Evolutionary conservation across 2,329 filamentous ascomycete species (phyloP), one percentile per base, ranked within the genome.

Genomic region (Didymella pomorum): DNA sequence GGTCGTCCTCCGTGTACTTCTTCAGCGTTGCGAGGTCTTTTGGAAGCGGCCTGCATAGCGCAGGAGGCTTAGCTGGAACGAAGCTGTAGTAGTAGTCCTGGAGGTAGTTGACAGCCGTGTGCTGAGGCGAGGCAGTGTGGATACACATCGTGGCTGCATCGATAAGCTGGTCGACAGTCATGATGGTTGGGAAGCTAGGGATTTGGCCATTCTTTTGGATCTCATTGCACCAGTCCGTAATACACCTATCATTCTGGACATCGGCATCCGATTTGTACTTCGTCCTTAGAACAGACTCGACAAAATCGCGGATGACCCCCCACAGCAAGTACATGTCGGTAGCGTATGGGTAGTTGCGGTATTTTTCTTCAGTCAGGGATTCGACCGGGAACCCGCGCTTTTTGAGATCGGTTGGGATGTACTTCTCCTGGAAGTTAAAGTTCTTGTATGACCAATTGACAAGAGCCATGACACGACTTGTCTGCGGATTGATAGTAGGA

Each of bases 41-140:
- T 16, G 57, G 57, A 0, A 60, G 44, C 1, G 57, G 52, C 3
- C 37, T 44, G 39, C 57, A 60, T 0, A 60, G 57, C 10, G 57
- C 57, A 2, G 57, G 52, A 10, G 57, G 57, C 20, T 60, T 60
- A 6, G 57, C 41, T 1, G 57, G 52, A 5, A 60, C 52, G 25
- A 60, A 60, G 25, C 57, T 60, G 52, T 60, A 60, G 39, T 60
- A 60, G 47, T 60, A 60, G 52, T 60, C 57, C 20, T 60, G 57
- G 3, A 60, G 52, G 31, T 60, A 56, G 37, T 60, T 60, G 21
- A 60, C 57, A 21, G 57, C 57, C 2, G 52, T 60, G 21, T 60
- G 57, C 28, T 60, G 57, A 1, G 52, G 57, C 2, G 57, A 60
- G 7, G 57, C 57, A 2, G 37, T 60, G 12, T 60, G 57, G 16